Conservation (phyloP, 176 grass and related monocot genomes). For the Oryza coarctata region DNA sequence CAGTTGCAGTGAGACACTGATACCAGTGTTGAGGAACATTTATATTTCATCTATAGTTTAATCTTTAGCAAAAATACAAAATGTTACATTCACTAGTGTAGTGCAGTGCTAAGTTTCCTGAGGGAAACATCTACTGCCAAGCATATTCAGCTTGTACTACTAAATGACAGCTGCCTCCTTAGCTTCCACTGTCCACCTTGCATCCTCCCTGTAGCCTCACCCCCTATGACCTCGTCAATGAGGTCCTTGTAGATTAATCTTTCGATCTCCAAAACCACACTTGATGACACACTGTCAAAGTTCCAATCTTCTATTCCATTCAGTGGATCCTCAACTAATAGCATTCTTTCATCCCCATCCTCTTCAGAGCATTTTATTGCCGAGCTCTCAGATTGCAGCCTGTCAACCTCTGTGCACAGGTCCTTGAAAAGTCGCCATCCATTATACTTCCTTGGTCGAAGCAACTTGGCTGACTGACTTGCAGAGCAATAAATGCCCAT, state of each 20-base stretch:
- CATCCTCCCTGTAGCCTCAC: constrained; percentile 28
- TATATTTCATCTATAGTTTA: constrained; percentile 54
- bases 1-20: constrained; percentile 13
- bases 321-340: constrained; percentile 39
- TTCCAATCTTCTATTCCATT: constrained; percentile 56
- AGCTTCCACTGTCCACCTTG: constrained; percentile 43
- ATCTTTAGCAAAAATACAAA: constrained; percentile 32
- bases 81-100: constrained; percentile 39
- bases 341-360: constrained; percentile 39
- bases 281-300: constrained; percentile 41
- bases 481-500: constrained; percentile 28
- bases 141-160: constrained; percentile 43
- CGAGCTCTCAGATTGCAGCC: constrained; percentile 37
- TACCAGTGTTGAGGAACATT: constrained; percentile 25
- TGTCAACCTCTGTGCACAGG: constrained; percentile 67
- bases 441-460: constrained; percentile 46
- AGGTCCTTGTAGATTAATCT: constrained; percentile 76
- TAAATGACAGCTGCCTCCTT: constrained; percentile 56
- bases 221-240: constrained; percentile 55
- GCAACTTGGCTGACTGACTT: constrained; percentile 20
- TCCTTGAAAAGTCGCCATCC: constrained; percentile 68
- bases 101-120: constrained; percentile 37
- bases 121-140: constrained; percentile 23
- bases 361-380: constrained; percentile 37
- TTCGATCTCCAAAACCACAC: constrained; percentile 67